These are phyloP conservation scores for Aphanomyces stellatus DNA, from an alignment of 352 stramenopile species.

Conservation along the genomic window DNA sequence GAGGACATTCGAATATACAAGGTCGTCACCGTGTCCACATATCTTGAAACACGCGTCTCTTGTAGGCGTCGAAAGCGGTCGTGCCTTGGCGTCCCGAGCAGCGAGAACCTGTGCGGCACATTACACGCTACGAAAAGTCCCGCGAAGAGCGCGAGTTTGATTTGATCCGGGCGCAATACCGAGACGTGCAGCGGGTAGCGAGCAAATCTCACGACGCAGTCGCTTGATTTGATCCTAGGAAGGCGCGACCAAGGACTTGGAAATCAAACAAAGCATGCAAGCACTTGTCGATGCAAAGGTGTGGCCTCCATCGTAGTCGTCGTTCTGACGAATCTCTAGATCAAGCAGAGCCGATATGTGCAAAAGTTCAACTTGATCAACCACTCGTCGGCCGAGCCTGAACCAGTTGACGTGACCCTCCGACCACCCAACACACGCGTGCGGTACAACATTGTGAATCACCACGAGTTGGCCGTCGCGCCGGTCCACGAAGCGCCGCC, in stretches of 20 bases:
- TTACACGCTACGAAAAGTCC: slow-evolving; percentile 63
- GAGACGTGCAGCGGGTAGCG: slow-evolving; percentile 44
- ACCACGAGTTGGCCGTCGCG: slow-evolving; percentile 23
- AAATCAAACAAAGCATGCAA: slow-evolving; percentile 28
- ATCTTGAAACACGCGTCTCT: too few relatives aligned
- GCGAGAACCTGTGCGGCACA: slow-evolving; percentile 41
- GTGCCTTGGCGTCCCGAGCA: slow-evolving; percentile 52
- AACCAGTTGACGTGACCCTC: not conserved
- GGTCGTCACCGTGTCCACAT: not conserved
- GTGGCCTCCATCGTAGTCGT: not conserved
- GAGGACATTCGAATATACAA: slow-evolving; percentile 19
- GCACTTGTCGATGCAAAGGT: slow-evolving; percentile 4
- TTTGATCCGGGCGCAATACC: slow-evolving; percentile 52
- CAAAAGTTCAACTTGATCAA: slow-evolving; percentile 65
- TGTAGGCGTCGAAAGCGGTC: slow-evolving; percentile 46
- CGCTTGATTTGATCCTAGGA: slow-evolving; percentile 26
- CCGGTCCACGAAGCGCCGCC: not conserved
- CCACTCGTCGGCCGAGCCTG: slow-evolving; percentile 25
- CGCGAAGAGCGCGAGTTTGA: slow-evolving; percentile 64
- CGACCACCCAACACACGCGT: slow-evolving; percentile 13
- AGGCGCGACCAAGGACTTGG: slow-evolving; percentile 11
- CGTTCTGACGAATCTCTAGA: slow-evolving; percentile 24
- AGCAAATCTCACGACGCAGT: not conserved
- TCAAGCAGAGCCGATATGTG: slow-evolving; percentile 45
- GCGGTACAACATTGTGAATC: slow-evolving; percentile 61